These are phyloP conservation scores for Bolboschoenus planiculmis DNA, from an alignment of 176 grass and related monocot genomes.

Conservation along the genomic window DNA sequence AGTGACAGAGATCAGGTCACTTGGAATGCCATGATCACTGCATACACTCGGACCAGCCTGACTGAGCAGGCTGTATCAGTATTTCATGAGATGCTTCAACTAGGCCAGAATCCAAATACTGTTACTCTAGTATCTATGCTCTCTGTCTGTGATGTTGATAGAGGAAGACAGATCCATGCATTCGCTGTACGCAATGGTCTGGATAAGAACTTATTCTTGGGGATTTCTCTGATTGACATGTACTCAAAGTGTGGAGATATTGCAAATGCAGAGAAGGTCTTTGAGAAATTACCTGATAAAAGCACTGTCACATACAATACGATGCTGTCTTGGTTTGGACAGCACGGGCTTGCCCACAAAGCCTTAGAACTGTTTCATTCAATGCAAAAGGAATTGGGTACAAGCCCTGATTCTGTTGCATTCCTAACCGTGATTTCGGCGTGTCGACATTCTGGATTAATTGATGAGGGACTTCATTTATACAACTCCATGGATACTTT, in stretches of 20 bases:
- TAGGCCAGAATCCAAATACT: conserved; percentile 51
- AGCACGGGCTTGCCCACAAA: conserved; percentile 57
- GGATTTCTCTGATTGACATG: conserved; percentile 79
- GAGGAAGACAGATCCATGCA: conserved; percentile 75
- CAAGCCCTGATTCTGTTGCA: conserved; percentile 58
- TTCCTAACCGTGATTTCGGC: conserved; percentile 67
- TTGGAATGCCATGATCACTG: conserved; percentile 95
- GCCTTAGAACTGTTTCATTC: conserved; percentile 57
- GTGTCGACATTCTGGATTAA: conserved; percentile 67
- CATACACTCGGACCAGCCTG: conserved; percentile 52
- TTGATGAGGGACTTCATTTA: conserved; percentile 59
- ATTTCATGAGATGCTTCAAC: conserved; percentile 61
- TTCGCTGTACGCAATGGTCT: conserved; percentile 50
- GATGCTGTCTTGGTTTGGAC: conserved; percentile 77
- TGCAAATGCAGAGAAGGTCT: conserved; percentile 52
- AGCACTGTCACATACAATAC: conserved; percentile 70
- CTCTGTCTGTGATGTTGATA: conserved; percentile 51
- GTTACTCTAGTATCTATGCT: conserved; percentile 73
- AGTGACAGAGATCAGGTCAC: conserved; percentile 63
- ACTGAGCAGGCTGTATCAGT: conserved; percentile 42
- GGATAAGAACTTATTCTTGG: conserved; percentile 59
- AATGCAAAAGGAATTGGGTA: conserved; percentile 42
- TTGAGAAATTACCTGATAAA: conserved; percentile 55
- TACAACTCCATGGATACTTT: conserved; percentile 64
- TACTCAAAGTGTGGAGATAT: conserved; percentile 80